Evolutionary conservation across 768 basidiomycete species (phyloP).

Genomic region (Mycena kentingensis): DNA sequence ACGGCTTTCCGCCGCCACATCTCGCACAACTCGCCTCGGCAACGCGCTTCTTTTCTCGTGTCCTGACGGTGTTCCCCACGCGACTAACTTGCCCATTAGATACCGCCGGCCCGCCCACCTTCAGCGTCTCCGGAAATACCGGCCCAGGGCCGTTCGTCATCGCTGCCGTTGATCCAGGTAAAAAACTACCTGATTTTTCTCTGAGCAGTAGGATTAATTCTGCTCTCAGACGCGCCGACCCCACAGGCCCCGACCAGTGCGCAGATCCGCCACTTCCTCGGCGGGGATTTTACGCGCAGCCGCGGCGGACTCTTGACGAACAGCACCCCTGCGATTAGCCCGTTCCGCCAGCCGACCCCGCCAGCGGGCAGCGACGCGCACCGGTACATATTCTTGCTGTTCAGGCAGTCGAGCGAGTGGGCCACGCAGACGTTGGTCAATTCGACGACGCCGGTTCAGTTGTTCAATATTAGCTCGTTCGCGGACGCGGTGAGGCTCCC

Average conservation of each 20-base stretch:
- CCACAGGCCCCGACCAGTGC: slow-evolving; percentile 43
- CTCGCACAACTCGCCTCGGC: no score
- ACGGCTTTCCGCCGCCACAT: no score
- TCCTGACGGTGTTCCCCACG: not conserved
- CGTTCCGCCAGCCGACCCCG: slow-evolving; percentile 44
- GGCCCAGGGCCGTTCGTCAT: slow-evolving; percentile 47
- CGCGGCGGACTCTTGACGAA: slow-evolving; percentile 33
- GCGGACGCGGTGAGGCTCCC: slow-evolving; percentile 25
- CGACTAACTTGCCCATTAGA: slow-evolving; percentile 25
- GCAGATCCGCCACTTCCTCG: slow-evolving; percentile 53
- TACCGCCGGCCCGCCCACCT: slow-evolving; percentile 40
- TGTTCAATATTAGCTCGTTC: slow-evolving; percentile 49
- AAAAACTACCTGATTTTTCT: no score
- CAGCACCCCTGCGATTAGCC: slow-evolving; percentile 43
- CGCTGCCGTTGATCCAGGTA: slow-evolving; percentile 47
- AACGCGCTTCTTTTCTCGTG: not conserved
- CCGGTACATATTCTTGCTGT: slow-evolving; percentile 52
- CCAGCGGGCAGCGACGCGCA: slow-evolving; percentile 45
- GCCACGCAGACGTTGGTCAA: slow-evolving; percentile 42
- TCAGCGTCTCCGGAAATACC: slow-evolving; percentile 29
- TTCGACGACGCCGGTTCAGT: slow-evolving; percentile 33
- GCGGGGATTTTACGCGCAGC: slow-evolving; percentile 39
- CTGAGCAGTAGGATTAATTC: no score
- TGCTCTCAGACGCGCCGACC: slow-evolving; percentile 56
- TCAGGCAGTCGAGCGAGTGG: slow-evolving; percentile 45